phyloP scores from a whole-genome alignment of 1,284 basidiomycete genomes.

The Acaromyces ingoldii region DNA sequence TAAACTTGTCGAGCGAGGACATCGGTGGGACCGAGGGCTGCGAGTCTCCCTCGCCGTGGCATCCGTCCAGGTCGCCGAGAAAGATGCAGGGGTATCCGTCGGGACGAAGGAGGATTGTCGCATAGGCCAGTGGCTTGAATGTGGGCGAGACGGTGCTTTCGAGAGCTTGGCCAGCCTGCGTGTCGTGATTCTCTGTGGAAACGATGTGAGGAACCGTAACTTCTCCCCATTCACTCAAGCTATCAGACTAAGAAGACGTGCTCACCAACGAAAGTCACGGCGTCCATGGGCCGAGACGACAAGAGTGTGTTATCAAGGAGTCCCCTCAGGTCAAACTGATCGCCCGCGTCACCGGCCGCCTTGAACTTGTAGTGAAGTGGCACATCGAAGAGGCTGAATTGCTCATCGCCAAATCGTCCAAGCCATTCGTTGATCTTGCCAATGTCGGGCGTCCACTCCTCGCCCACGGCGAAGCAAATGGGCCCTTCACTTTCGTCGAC shows the following conservation, averaged over 20 bases:
- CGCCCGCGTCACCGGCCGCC: constrained; percentile 56
- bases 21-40: constrained; percentile 16
- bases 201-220: no score
- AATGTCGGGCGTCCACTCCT: constrained; percentile 34
- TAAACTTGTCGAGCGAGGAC: constrained; percentile 53
- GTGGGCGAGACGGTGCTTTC: constrained; percentile 57
- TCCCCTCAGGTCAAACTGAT: constrained; percentile 57
- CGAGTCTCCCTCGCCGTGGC: constrained; percentile 52
- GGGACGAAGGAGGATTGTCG: constrained; percentile 74
- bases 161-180: constrained; percentile 54
- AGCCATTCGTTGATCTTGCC: constrained; percentile 45
- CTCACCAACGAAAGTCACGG: constrained; percentile 60
- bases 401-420: constrained; percentile 53
- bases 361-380: constrained; percentile 61
- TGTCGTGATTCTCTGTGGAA: constrained; percentile 60
- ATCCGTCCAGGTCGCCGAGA: constrained; percentile 75
- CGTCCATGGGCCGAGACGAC: constrained; percentile 58
- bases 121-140: constrained; percentile 67
- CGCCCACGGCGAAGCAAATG: constrained; percentile 38
- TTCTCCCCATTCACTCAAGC: no score
- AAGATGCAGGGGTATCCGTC: constrained; percentile 92
- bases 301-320: constrained; percentile 61
- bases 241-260: no score
- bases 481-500: constrained; percentile 34
- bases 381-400: constrained; percentile 60